Evolutionary conservation across 1,284 basidiomycete species (phyloP).

Genomic region (Ustilago sp.): DNA sequence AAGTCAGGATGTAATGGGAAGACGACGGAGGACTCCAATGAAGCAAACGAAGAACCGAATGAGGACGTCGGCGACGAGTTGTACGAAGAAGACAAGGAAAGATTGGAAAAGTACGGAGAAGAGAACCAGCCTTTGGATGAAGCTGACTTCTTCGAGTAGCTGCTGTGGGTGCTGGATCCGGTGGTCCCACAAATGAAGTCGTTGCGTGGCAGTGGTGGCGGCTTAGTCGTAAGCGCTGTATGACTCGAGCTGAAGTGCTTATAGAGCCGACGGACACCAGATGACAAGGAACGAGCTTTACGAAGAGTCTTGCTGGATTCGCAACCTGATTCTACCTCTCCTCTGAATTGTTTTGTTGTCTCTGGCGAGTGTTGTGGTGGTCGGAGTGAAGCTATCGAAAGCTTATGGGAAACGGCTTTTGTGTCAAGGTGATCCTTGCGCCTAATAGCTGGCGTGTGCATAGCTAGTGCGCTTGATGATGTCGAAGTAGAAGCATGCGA

Average conservation of each 20-base stretch:
- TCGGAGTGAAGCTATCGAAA: neutral
- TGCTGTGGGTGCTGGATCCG: neutral
- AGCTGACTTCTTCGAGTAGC: neutral
- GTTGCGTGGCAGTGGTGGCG: neutral
- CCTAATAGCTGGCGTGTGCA: neutral
- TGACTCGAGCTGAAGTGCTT: slow-evolving; percentile 5
- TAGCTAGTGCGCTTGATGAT: slow-evolving; percentile 16
- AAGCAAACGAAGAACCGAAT: slow-evolving; percentile 14
- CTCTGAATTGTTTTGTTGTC: neutral
- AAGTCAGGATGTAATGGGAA: slow-evolving; percentile 37
- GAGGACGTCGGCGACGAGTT: neutral
- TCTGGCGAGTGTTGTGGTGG: neutral
- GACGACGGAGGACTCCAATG: slow-evolving; percentile 24
- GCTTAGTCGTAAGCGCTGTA: neutral
- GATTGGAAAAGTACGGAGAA: slow-evolving; percentile 14
- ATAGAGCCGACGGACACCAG: slow-evolving; percentile 21
- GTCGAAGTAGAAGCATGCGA: neutral
- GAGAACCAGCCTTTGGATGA: slow-evolving; percentile 16
- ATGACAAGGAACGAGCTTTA: slow-evolving; percentile 19
- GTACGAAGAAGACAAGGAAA: slow-evolving; percentile 8
- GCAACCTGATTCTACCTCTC: neutral
- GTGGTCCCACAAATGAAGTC: neutral
- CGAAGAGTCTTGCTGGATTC: neutral
- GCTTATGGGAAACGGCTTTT: slow-evolving; percentile 3
- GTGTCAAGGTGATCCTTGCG: neutral